These are phyloP conservation scores for Dissophora globulifera DNA, from an alignment of 192 early-diverging fungal species.

Conservation along the genomic window DNA sequence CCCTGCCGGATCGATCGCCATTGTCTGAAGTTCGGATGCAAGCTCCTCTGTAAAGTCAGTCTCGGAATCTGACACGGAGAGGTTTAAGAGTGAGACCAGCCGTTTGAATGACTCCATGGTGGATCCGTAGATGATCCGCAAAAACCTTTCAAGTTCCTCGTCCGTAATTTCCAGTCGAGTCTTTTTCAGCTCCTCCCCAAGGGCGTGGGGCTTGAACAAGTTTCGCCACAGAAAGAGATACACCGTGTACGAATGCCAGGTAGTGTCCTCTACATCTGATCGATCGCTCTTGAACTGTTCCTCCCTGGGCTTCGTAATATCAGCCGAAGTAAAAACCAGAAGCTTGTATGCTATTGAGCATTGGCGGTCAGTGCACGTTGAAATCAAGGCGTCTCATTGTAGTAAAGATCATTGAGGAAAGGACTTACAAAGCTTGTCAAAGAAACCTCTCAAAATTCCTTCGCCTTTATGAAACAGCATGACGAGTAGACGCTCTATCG, in stretches of 20 bases:
- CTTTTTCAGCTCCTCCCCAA: conserved; percentile 16
- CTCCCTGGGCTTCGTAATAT: conserved; percentile 23
- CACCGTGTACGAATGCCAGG: conserved; percentile 60
- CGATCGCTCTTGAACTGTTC: not conserved
- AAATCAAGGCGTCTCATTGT: too few species aligned
- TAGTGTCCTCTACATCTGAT: conserved; percentile 2
- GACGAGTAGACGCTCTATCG: conserved; percentile 64
- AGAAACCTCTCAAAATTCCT: conserved; percentile 54
- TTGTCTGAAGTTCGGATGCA: not conserved
- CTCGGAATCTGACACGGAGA: conserved; percentile 45
- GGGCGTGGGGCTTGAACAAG: conserved; percentile 58
- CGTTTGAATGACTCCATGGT: conserved; percentile 45
- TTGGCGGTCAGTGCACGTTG: too few species aligned
- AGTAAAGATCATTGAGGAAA: not conserved
- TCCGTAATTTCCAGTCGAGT: conserved; percentile 11
- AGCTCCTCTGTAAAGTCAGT: conserved; percentile 53
- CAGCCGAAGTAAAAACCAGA: conserved; percentile 62
- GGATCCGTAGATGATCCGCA: conserved; percentile 25
- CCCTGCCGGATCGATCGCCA: not conserved
- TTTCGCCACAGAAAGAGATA: conserved; percentile 70
- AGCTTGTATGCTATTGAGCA: conserved; percentile 69
- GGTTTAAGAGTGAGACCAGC: conserved; percentile 35
- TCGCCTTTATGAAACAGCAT: conserved; percentile 62
- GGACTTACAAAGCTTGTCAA: conserved; percentile 57
- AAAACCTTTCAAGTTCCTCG: conserved; percentile 17